A percentile compares a stretch with the other conserved stretches of the same genome.
Evolutionary conservation across 768 basidiomycete genomes (phyloP).

Genomic region (Filobasidium floriforme): DNA sequence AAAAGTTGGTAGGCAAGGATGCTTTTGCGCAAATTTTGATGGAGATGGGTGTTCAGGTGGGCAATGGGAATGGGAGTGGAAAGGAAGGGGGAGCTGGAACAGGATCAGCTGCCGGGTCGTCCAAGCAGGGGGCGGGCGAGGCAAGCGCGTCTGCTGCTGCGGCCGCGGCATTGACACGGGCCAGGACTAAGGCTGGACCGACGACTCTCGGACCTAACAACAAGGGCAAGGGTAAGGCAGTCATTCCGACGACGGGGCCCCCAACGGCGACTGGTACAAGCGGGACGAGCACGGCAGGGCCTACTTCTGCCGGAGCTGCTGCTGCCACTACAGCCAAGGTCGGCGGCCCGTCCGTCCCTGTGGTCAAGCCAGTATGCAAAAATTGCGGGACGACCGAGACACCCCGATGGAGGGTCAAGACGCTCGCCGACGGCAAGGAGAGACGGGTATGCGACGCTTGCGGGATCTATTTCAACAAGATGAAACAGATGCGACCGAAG

Average conservation of each 20-base stretch:
- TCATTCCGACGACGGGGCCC: background rate
- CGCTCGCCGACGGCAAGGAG: constrained; percentile 18
- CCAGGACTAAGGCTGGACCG: background rate
- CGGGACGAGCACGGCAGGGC: background rate
- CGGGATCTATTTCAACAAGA: constrained; percentile 24
- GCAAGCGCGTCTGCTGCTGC: background rate
- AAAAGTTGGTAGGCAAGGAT: constrained; percentile 25
- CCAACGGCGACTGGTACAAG: background rate
- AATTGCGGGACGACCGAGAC: constrained; percentile 24
- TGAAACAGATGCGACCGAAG: constrained; percentile 23
- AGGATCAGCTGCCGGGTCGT: background rate
- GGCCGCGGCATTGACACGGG: background rate
- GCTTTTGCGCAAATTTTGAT: constrained; percentile 20
- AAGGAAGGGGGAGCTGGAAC: background rate
- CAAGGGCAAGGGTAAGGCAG: constrained; percentile 25
- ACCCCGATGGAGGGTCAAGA: constrained; percentile 19
- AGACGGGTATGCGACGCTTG: constrained; percentile 23
- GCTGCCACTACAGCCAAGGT: background rate
- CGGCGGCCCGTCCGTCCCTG: background rate
- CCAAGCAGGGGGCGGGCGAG: background rate
- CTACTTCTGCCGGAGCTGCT: background rate
- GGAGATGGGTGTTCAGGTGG: constrained; percentile 20
- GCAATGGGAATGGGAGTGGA: background rate
- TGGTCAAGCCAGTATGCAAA: constrained; percentile 14
- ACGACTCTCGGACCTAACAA: background rate